phyloP scores from a whole-genome alignment of 2,329 filamentous ascomycete species.

The Epichloe aotearoae region DNA sequence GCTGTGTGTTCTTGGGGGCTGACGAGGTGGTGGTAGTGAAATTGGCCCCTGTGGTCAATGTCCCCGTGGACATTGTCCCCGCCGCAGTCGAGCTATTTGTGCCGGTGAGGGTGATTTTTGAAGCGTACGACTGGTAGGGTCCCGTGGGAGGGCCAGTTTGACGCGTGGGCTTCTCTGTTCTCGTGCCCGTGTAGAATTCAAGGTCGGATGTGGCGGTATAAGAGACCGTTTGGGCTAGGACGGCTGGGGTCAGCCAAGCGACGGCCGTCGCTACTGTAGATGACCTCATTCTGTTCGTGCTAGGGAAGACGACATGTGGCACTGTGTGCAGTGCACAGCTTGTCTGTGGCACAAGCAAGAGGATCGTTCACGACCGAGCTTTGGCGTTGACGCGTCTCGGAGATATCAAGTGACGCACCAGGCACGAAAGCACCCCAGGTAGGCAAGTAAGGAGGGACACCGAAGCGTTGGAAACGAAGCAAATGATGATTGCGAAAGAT shows the following conservation, averaged over 20 bases:
- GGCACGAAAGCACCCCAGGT: neutral
- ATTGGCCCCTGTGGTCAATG: constrained; percentile 27
- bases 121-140: constrained; percentile 30
- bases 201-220: constrained; percentile 21
- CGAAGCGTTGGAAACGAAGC: neutral
- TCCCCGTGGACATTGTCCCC: constrained; percentile 18
- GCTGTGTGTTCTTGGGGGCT: constrained; percentile 54
- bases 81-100: constrained; percentile 20
- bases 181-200: constrained; percentile 24
- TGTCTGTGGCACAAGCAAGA: neutral
- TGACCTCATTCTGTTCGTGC: constrained; percentile 12
- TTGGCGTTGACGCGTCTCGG: neutral
- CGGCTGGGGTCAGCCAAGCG: constrained; percentile 11
- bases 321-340: neutral
- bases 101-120: constrained; percentile 28
- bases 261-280: constrained; percentile 2
- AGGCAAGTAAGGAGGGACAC: neutral
- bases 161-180: constrained; percentile 24
- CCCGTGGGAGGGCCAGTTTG: constrained; percentile 28
- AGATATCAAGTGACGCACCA: neutral
- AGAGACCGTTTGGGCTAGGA: constrained; percentile 15
- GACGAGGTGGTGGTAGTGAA: constrained; percentile 23
- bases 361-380: neutral
- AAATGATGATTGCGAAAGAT: too few relatives aligned
- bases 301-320: neutral